Evolutionary conservation across 805 yeast genomes (phyloP).

Genomic region (Starmerella kuoi): DNA sequence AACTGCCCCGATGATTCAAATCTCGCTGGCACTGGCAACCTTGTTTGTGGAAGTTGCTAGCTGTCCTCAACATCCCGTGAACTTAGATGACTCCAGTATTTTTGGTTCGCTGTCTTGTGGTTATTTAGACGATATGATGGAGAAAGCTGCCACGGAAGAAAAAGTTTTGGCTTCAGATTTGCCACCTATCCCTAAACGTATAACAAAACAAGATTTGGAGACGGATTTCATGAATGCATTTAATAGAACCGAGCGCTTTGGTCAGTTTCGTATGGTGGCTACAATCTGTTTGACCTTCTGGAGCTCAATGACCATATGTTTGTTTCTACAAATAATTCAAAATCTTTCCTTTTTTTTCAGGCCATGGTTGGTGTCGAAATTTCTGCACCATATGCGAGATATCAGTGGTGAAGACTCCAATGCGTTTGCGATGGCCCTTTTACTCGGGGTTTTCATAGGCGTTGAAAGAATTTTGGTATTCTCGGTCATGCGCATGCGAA

Average conservation of each 20-base stretch:
- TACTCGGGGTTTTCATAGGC: background rate
- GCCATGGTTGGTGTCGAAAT: background rate
- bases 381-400: background rate
- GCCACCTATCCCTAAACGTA: background rate
- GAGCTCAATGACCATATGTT: no score
- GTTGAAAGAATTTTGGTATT: background rate
- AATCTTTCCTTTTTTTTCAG: background rate
- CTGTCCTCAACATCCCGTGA: background rate
- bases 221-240: background rate
- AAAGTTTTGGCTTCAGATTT: background rate
- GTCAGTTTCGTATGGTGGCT: background rate
- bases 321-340: no score
- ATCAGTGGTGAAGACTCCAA: background rate
- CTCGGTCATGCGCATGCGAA: background rate
- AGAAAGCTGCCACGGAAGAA: background rate
- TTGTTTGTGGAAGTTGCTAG: background rate
- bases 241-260: background rate
- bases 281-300: no score
- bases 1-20: background rate
- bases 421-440: background rate
- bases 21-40: background rate
- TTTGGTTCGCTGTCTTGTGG: background rate
- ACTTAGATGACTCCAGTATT: background rate
- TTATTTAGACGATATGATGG: background rate
- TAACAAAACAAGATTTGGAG: background rate